These are phyloP conservation scores for Periconia sp. DNA, from an alignment of 2,329 filamentous ascomycete species.

Conservation along the genomic window DNA sequence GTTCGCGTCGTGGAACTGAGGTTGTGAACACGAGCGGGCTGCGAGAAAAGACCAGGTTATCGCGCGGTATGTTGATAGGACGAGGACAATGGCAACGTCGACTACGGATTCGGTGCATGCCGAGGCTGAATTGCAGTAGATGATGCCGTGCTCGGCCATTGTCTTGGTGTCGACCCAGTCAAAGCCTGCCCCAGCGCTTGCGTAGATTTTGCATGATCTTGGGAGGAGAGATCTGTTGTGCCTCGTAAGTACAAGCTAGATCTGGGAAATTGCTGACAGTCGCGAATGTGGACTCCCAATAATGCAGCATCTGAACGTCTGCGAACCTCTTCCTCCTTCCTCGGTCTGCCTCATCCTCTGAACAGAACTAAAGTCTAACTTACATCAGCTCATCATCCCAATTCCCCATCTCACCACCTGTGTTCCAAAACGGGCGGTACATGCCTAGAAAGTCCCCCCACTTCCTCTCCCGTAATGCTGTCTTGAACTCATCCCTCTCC, in stretches of 20 bases:
- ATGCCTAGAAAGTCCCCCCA: constrained; percentile 55
- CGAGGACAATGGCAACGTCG: constrained; percentile 72
- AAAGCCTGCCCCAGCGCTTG: constrained; percentile 67
- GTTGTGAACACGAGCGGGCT: constrained; percentile 54
- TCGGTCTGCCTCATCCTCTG: too few relatives aligned
- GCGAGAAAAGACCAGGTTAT: constrained; percentile 69
- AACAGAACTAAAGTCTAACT: too few relatives aligned
- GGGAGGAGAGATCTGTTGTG: constrained; percentile 52
- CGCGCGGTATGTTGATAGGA: constrained; percentile 72
- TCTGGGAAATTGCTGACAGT: too few relatives aligned
- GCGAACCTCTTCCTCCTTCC: too few relatives aligned
- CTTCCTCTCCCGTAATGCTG: constrained; percentile 42
- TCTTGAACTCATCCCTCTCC: constrained; percentile 47
- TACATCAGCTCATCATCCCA: constrained; percentile 66
- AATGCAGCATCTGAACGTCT: too few relatives aligned
- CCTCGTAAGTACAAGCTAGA: background rate
- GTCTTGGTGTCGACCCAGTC: constrained; percentile 68
- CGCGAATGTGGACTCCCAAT: too few relatives aligned
- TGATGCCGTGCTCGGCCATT: constrained; percentile 66
- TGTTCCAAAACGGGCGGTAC: constrained; percentile 68
- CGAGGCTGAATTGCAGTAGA: constrained; percentile 76
- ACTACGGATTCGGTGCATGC: constrained; percentile 76
- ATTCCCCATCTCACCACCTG: constrained; percentile 68
- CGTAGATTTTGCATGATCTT: constrained; percentile 60
- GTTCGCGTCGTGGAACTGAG: constrained; percentile 65